Evolutionary conservation across 495 filamentous ascomycete genomes (phyloP).

Genomic region (Hyphodiscus hymeniophilus): DNA sequence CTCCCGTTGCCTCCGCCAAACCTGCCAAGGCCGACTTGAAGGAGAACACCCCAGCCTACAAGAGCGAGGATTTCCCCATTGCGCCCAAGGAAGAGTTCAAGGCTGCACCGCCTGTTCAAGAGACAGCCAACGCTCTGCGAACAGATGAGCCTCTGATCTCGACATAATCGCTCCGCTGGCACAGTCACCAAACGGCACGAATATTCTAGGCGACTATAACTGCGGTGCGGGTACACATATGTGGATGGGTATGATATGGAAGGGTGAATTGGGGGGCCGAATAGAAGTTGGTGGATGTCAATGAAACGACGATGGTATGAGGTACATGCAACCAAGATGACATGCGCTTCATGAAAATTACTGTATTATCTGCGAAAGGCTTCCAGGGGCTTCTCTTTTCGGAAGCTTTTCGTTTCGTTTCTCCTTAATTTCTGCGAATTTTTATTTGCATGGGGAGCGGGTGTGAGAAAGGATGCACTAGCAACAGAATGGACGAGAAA

Average conservation of each 20-base stretch:
- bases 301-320: background rate
- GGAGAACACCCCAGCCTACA: slow-evolving; percentile 26
- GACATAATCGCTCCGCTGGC: slow-evolving; percentile 8
- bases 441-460: too few species aligned
- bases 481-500: too few species aligned
- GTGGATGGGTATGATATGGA: background rate
- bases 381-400: background rate
- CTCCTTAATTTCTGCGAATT: too few species aligned
- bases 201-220: background rate
- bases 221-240: background rate
- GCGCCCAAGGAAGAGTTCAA: slow-evolving; percentile 42
- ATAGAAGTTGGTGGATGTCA: background rate
- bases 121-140: background rate
- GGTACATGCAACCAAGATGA: background rate
- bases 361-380: background rate
- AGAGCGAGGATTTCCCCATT: slow-evolving; percentile 49
- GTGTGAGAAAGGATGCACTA: too few species aligned
- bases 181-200: background rate
- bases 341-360: background rate
- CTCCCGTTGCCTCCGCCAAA: slow-evolving; percentile 16
- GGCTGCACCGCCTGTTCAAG: slow-evolving; percentile 8
- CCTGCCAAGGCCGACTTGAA: slow-evolving; percentile 27
- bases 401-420: too few species aligned
- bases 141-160: slow-evolving; percentile 17
- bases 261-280: background rate